Base-by-base conservation (phyloP, 2,329 filamentous ascomycete species). In the Colletotrichum salicis region DNA sequence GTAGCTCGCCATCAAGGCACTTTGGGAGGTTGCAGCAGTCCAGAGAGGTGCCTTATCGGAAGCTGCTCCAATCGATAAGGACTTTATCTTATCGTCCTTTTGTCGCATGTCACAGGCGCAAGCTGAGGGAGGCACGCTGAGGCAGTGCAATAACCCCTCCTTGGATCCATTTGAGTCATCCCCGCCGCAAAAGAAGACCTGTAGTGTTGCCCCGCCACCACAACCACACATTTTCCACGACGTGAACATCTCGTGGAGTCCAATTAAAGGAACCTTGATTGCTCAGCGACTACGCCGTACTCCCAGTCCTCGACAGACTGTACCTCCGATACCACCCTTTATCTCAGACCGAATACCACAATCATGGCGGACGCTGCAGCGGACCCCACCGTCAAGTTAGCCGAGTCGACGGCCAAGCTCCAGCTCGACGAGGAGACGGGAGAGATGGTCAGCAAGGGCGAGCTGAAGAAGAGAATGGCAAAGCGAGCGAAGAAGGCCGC, bases 361-460 rank as follows among this genome's bases (percentile, higher is more conserved):
- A 80, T 64, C 76, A 88, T 88, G 86, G 82, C 86, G 71, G 85
- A 87, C 76, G 80, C 82, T 73, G 77, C 86, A 29, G 79, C 81
- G 33, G 86, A 87, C 73, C 81, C 80, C 64, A 83, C 85, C 45
- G 86, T 88, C 72, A 91, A 91, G 84, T 79, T 86, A 45, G 79
- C 81, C 33, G 86, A 87, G 74, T 81, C 80, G 62, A 83, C 85
- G 48, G 86, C 88, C 71, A 91, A 91, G 84, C 85, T 91, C 55
- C 83, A 88, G 79, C 86, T 91, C 45, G 89, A 91, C 80, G 87
- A 89, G 75, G 88, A 88, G 81, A 91, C 89, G 3, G 89, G 89
- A n/a, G 89, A 91, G 81, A 89, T 89, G 88, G 86, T 91, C 54
- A 90, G 89, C 59, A 90, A 90, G 79, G 86, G 86, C 75, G 89